Evolutionary conservation across 2,329 filamentous ascomycete genomes (phyloP).

Genomic region (Aspergillus sp.): DNA sequence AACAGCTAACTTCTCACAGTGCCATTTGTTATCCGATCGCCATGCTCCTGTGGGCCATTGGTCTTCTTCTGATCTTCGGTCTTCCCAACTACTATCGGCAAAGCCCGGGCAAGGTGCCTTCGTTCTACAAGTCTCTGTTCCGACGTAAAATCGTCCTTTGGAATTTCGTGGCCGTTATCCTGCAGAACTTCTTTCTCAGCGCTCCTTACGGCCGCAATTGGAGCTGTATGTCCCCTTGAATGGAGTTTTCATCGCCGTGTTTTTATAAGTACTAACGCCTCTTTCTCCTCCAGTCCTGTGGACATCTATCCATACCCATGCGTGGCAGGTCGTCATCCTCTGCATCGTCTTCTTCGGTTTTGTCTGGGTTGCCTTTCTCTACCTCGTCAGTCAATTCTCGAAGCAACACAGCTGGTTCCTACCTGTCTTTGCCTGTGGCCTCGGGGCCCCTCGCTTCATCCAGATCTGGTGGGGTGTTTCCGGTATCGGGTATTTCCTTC

Average conservation of each 20-base stretch:
- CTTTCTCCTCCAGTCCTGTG: constrained; percentile 48
- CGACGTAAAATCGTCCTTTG: constrained; percentile 64
- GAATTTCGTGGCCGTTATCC: constrained; percentile 62
- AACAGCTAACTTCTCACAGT: constrained; percentile 25
- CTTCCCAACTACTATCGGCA: constrained; percentile 66
- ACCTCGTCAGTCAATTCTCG: constrained; percentile 54
- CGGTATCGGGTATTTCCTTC: constrained; percentile 59
- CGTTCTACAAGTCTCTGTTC: constrained; percentile 61
- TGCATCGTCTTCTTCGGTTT: constrained; percentile 48
- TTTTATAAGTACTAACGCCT: constrained; percentile 2
- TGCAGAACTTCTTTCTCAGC: constrained; percentile 67
- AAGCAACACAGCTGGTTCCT: constrained; percentile 64
- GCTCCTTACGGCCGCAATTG: constrained; percentile 66
- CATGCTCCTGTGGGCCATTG: constrained; percentile 55
- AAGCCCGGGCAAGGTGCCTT: constrained; percentile 59
- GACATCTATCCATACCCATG: constrained; percentile 53
- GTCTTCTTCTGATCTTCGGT: constrained; percentile 55
- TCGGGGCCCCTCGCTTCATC: constrained; percentile 63
- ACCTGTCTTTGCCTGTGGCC: constrained; percentile 64
- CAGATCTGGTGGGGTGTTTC: constrained; percentile 66
- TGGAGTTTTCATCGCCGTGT: background rate
- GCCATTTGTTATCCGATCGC: constrained; percentile 60
- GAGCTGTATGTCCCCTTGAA: constrained; percentile 45
- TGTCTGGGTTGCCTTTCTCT: constrained; percentile 51
- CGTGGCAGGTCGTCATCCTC: constrained; percentile 57